Evolutionary conservation across 177 flowering plant species (phyloP), one percentile per base, ranked within the genome.

Genomic region (Vitis hybrid): DNA sequence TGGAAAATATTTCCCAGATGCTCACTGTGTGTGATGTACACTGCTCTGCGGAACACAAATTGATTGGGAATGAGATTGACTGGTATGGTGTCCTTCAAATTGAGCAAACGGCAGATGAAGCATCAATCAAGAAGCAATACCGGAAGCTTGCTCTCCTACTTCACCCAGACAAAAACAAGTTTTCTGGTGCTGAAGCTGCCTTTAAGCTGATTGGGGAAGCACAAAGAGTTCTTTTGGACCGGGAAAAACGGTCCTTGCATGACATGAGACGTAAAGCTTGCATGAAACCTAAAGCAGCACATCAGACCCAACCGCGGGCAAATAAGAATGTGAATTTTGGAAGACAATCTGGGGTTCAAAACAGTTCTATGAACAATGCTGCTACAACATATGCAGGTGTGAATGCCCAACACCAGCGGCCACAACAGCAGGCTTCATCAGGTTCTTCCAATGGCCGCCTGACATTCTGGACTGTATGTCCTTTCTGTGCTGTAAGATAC

Each of bases 81-180:
- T 90, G 97, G 97, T 94, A 94, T 75, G 80, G 77, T 5, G 82
- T 94, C 8, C 96, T 94, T 74, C 86, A 91, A 68, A 45, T 94
- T 72, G 88, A 82, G 64, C 77, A 74, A 48, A 75, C 81, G 2
- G 87, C 94, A 5, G 86, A 90, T 76, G 98, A 89, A 49, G 68
- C 74, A 8, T 45, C 80, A 7, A 86, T 94, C 60, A 93, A 76
- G 83, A 91, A 86, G 77, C 99, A 94, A 70, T 92, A 78, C 70
- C 69, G 89, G 65, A 91, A 86, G 76, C 78, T 89, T 64, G 98
- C 97, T 48, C 87, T 94, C 20, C 75, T 56, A 5, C 93, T 94
- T 66, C 97, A 92, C 77, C 98, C 98, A 53, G 97, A 94, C 65
- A 92, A 94, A 76, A 94, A 92, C 76, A 86, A 87, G 68, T 86